A percentile compares a stretch with the other conserved stretches of the same genome.
Conservation (phyloP, 257 asterid species). For the Salvia hispanica region DNA sequence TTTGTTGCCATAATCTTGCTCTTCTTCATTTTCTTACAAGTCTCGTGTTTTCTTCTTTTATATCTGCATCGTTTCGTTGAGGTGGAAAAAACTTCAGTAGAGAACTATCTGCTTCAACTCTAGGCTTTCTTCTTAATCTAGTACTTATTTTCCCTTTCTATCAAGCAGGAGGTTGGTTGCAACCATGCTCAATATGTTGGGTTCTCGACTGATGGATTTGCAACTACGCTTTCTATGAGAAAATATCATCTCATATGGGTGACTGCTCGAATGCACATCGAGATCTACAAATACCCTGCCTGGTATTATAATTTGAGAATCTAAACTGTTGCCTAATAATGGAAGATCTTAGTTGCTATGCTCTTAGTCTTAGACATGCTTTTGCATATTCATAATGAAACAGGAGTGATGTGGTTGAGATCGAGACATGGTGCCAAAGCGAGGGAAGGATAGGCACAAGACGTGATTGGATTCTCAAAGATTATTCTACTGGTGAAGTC, state of each 20-base stretch:
- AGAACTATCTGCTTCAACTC: neutral
- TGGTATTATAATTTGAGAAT: conserved; percentile 50
- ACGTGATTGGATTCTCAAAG: conserved; percentile 94
- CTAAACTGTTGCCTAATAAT: conserved; percentile 4
- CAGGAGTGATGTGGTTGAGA: conserved; percentile 96
- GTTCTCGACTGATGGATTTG: conserved; percentile 93
- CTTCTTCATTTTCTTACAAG: conserved; percentile 1
- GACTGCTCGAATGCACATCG: conserved; percentile 97
- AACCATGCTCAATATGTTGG: conserved; percentile 97
- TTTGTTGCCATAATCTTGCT: neutral
- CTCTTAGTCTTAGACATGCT: conserved; percentile 15
- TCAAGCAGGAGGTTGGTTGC: conserved; percentile 84
- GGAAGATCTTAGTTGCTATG: neutral
- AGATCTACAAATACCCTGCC: conserved; percentile 93
- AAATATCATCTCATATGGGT: conserved; percentile 92
- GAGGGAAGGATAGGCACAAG: conserved; percentile 91
- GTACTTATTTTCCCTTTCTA: neutral
- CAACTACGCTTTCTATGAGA: conserved; percentile 86
- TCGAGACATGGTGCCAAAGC: conserved; percentile 98
- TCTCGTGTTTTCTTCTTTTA: neutral
- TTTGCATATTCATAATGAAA: conserved; percentile 29
- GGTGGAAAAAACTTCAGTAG: no score
- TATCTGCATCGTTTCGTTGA: neutral
- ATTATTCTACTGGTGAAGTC: conserved; percentile 74
- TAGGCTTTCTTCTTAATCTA: neutral